phyloP scores from a whole-genome alignment of 2,329 filamentous ascomycete genomes.

The Sporothrix variecibatus region DNA sequence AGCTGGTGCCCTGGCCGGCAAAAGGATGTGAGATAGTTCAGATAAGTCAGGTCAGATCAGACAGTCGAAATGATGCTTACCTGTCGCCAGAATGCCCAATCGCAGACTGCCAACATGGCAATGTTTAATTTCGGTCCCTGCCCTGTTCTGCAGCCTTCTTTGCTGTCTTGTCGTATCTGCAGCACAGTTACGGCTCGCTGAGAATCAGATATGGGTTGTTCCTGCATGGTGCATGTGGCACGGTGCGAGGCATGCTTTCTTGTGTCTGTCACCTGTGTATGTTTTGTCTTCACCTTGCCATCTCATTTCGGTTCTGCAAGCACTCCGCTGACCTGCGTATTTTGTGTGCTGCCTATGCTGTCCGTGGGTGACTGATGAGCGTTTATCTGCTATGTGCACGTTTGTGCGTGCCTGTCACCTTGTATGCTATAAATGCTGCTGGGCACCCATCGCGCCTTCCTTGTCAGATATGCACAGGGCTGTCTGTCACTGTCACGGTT shows the following conservation, averaged over 20 bases:
- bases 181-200: not conserved
- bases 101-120: not conserved
- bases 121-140: not conserved
- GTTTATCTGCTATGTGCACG: not conserved
- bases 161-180: conserved; percentile 9
- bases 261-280: not conserved
- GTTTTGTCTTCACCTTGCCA: not conserved
- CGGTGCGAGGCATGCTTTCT: not conserved
- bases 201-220: not conserved
- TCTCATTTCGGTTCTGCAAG: conserved; percentile 8
- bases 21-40: not conserved
- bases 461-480: not conserved
- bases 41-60: not conserved
- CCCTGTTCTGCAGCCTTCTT: not conserved
- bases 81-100: not conserved
- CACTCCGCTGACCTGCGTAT: conserved; percentile 10
- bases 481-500: not conserved
- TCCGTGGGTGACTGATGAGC: not conserved
- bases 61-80: not conserved
- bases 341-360: not conserved
- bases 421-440: not conserved
- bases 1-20: not conserved
- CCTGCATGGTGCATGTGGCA: not conserved
- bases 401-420: not conserved
- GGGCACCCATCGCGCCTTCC: not conserved